phyloP scores from a whole-genome alignment of 2,329 filamentous ascomycete species.

The Teratosphaeria gauchensis region DNA sequence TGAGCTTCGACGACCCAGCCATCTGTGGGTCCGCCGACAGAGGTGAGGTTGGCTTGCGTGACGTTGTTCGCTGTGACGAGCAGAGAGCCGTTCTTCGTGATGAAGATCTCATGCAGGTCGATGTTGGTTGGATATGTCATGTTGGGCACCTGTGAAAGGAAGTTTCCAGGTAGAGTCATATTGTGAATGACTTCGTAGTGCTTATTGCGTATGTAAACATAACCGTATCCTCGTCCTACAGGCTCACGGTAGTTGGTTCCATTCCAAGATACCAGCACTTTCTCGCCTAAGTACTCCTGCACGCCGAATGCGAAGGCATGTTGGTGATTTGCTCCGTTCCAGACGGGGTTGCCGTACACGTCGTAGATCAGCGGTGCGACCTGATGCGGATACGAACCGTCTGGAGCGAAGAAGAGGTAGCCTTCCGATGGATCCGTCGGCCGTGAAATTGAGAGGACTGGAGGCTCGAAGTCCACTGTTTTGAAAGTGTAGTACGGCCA shows the following conservation, averaged over 20 bases:
- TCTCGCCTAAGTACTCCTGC: conserved; percentile 9
- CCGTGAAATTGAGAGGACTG: conserved; percentile 5
- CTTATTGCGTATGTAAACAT: conserved; percentile 12
- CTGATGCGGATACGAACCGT: conserved; percentile 4
- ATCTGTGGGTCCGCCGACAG: conserved; percentile 23
- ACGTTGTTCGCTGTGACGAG: conserved; percentile 16
- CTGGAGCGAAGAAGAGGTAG: conserved; percentile 15
- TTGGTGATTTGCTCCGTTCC: conserved; percentile 4
- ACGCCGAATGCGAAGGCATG: conserved; percentile 12
- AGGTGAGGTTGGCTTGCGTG: conserved; percentile 23
- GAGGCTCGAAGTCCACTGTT: conserved; percentile 7
- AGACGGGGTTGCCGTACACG: conserved; percentile 12
- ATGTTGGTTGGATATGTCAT: conserved; percentile 12
- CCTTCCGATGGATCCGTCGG: conserved; percentile 3
- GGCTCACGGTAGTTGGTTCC: conserved; percentile 11
- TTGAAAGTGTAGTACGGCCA: conserved; percentile 10
- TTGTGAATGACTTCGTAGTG: conserved; percentile 11
- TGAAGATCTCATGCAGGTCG: conserved; percentile 27
- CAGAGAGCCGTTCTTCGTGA: conserved; percentile 23
- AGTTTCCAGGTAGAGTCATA: conserved; percentile 6
- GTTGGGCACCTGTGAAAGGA: conserved; percentile 5
- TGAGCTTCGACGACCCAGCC: conserved; percentile 29
- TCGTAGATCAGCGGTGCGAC: conserved; percentile 8
- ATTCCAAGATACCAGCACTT: conserved; percentile 13
- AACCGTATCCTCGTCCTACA: conserved; percentile 16